Percentiles rank a stretch among this genome's conserved stretches.
Evolutionary conservation across 108 stramenopile species (phyloP).

Genomic region (Bacterosira constricta): DNA sequence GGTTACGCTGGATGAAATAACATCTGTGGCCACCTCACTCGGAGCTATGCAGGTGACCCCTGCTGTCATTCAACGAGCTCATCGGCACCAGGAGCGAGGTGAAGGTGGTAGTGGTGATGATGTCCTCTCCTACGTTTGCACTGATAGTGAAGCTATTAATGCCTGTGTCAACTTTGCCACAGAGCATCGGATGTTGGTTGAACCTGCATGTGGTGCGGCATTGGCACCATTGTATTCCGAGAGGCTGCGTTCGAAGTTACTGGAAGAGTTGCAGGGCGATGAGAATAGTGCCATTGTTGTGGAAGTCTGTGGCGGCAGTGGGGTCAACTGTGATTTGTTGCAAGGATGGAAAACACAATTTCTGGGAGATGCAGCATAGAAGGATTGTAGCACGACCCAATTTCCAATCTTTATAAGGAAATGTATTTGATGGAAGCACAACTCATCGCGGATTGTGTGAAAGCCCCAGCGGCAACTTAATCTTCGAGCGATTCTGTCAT

Average conservation of each 20-base stretch:
- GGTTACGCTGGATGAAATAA: slow-evolving; percentile 64
- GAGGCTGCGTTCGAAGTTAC: slow-evolving; percentile 51
- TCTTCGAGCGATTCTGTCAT: too few relatives aligned
- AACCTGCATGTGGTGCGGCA: slow-evolving; percentile 93
- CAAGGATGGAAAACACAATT: slow-evolving; percentile 62
- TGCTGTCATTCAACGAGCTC: slow-evolving; percentile 68
- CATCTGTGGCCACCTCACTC: slow-evolving; percentile 82
- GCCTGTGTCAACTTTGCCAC: slow-evolving; percentile 77
- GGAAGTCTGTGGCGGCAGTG: slow-evolving; percentile 86
- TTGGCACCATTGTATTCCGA: slow-evolving; percentile 80
- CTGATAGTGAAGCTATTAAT: slow-evolving; percentile 82
- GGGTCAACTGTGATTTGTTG: slow-evolving; percentile 75
- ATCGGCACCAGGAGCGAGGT: slow-evolving; percentile 44
- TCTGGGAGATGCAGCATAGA: slow-evolving; percentile 5
- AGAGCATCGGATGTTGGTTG: slow-evolving; percentile 88
- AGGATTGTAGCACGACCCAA: too few relatives aligned
- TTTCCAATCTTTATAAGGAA: too few relatives aligned
- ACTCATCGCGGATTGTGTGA: too few relatives aligned
- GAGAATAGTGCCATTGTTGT: slow-evolving; percentile 66
- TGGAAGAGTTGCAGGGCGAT: slow-evolving; percentile 39
- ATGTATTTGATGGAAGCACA: too few relatives aligned
- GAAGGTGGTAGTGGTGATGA: slow-evolving; percentile 29
- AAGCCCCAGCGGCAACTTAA: too few relatives aligned
- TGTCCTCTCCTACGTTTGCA: slow-evolving; percentile 66
- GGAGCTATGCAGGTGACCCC: slow-evolving; percentile 84